These are phyloP conservation scores for Loxodes magnus DNA, from an alignment of 73 alveolate species.

Conservation along the genomic window DNA sequence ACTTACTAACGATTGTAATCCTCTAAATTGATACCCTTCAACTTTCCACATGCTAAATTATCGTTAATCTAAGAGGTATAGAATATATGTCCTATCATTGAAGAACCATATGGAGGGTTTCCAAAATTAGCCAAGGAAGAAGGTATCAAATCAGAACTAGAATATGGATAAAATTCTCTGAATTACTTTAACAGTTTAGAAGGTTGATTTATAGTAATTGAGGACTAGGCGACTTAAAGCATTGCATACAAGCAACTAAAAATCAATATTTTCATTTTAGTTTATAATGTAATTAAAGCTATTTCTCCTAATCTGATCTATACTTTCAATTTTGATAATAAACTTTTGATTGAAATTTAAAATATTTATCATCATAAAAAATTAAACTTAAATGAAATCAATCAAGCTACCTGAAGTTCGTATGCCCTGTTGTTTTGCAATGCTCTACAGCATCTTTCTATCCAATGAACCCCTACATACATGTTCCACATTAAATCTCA, in stretches of 20 bases:
- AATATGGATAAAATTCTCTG: not conserved
- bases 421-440: conserved; percentile 72
- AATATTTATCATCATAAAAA: too few relatives aligned
- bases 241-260: too few relatives aligned
- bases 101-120: conserved; percentile 6
- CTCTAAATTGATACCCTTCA: not conserved
- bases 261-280: too few relatives aligned
- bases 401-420: too few relatives aligned
- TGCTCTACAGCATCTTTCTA: conserved; percentile 71
- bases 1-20: not conserved
- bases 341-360: too few relatives aligned
- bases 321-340: too few relatives aligned
- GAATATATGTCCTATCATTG: not conserved
- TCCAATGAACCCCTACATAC: conserved; percentile 64
- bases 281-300: too few relatives aligned
- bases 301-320: too few relatives aligned
- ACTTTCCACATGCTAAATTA: not conserved
- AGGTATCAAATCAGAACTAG: not conserved
- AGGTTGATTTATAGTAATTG: too few relatives aligned
- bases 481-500: conserved; percentile 59
- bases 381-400: too few relatives aligned
- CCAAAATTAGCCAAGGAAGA: conserved; percentile 9
- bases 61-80: not conserved
- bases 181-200: too few relatives aligned
- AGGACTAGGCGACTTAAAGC: too few relatives aligned